Evolutionary conservation across 768 basidiomycete species (phyloP), one percentile per base, ranked within the genome.

Genomic region (Sporobolomyces roseus): DNA sequence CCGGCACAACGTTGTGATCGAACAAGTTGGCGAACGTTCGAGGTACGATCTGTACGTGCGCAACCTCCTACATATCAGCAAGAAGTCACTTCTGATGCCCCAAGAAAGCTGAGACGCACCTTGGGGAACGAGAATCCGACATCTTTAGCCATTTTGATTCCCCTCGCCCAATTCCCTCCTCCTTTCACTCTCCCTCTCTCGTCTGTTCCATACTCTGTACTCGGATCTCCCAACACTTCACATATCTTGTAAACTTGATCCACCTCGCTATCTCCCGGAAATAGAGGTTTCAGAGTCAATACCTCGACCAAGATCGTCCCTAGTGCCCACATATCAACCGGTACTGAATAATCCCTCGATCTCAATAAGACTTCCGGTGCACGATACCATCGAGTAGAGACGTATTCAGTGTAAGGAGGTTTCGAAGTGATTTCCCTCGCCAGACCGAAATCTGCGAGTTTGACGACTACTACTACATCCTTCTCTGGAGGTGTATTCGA

Each of bases 291-390:
- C 66, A 99, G 84, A 77, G 94, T 98, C 80, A 96, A 84, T 63
- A 97, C 82, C 79, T 99, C 96, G 12, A 93, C 91, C 85, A 99
- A 88, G 79, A 99, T 99, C 10, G 96, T 94, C 21, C 96, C 96
- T 61, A 99, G 81, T 4, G 96, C 96, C 96, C 96, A 99, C 90
- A 98, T 92, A 76, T 99, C 96, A 30, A 99, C 94, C 6, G 96
- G 93, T 76, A 89, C 90, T 14, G 91, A 93, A 77, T 99, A 99
- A 78, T 97, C 89, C 64, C 87, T 85, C 75, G 90, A 91, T 68
- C 91, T 83, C 46, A 99, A 83, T 35, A 99, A 83, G 23, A 99
- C 93, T 78, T 99, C 96, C 21, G 96, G 96, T 0, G 96, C 96
- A 65, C 96, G 90, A 79, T 99, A 99, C 96, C 96, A 99, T 46